These are phyloP conservation scores for Mycena citricolor DNA, from an alignment of 1,284 basidiomycete species.

Conservation along the genomic window DNA sequence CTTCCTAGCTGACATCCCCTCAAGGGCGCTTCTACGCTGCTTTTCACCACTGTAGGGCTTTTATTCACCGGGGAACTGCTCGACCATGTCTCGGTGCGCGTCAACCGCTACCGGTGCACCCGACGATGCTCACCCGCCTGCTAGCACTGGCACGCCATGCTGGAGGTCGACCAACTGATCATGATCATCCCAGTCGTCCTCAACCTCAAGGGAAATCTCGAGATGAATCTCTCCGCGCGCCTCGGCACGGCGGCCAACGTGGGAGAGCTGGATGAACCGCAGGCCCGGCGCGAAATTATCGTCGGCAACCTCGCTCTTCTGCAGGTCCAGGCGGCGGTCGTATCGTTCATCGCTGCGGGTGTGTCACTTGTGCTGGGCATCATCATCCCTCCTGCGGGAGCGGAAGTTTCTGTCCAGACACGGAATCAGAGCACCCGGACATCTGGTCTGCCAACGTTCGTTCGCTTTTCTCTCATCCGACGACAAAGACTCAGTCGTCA, in stretches of 20 bases:
- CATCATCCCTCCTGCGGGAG: conserved; percentile 46
- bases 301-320: conserved; percentile 84
- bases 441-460: conserved; percentile 50
- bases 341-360: conserved; percentile 84
- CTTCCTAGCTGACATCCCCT: conserved; percentile 4
- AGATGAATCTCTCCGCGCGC: conserved; percentile 89
- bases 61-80: conserved; percentile 89
- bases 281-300: conserved; percentile 67
- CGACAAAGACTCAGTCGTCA: too few relatives aligned
- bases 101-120: background rate
- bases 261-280: conserved; percentile 81
- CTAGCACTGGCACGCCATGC: conserved; percentile 88
- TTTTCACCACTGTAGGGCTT: conserved; percentile 70
- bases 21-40: conserved; percentile 73
- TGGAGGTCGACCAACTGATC: conserved; percentile 89
- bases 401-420: conserved; percentile 20
- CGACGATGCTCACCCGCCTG: background rate
- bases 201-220: conserved; percentile 95
- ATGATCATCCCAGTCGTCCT: conserved; percentile 95
- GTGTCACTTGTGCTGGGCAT: conserved; percentile 77
- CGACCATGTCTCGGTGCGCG: conserved; percentile 78
- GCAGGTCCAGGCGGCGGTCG: conserved; percentile 91
- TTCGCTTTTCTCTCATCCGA: too few relatives aligned
- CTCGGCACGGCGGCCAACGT: conserved; percentile 79
- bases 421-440: conserved; percentile 31